Evolutionary conservation across 805 yeast species (phyloP).

Genomic region (Yamadazyma insecticola): DNA sequence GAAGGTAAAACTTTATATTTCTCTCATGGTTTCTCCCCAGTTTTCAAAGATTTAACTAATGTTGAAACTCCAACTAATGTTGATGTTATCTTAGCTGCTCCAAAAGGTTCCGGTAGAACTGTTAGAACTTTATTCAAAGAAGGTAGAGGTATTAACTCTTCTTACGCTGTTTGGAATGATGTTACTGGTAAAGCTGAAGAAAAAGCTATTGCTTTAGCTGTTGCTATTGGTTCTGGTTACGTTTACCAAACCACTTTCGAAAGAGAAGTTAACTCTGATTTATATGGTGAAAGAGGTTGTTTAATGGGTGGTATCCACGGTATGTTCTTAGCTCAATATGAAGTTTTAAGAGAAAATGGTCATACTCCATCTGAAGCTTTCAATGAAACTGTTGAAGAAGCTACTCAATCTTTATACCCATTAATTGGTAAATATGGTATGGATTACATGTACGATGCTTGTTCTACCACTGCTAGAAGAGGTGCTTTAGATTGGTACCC

Average conservation of each 20-base stretch:
- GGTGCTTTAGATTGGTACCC: slow-evolving; percentile 99
- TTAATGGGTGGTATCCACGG: slow-evolving; percentile 99
- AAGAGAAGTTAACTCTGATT: slow-evolving; percentile 97
- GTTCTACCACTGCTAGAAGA: slow-evolving; percentile 99
- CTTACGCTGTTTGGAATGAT: slow-evolving; percentile 99
- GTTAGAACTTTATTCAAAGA: slow-evolving; percentile 99
- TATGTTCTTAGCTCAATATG: slow-evolving; percentile 99
- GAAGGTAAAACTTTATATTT: slow-evolving; percentile 98
- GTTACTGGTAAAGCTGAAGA: slow-evolving; percentile 99
- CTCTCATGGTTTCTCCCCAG: slow-evolving; percentile 99
- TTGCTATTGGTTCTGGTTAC: slow-evolving; percentile 99
- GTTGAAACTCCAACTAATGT: slow-evolving; percentile 93
- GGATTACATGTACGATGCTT: slow-evolving; percentile 99
- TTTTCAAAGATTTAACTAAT: slow-evolving; percentile 94
- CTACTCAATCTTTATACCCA: slow-evolving; percentile 99
- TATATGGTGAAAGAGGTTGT: slow-evolving; percentile 99
- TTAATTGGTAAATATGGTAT: slow-evolving; percentile 98
- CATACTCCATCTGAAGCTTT: slow-evolving; percentile 99
- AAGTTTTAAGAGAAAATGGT: slow-evolving; percentile 98
- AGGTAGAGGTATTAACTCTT: slow-evolving; percentile 99
- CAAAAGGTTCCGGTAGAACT: slow-evolving; percentile 99
- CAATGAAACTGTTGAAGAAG: slow-evolving; percentile 99
- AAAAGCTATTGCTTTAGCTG: slow-evolving; percentile 97
- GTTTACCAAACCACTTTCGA: slow-evolving; percentile 99
- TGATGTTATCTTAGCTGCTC: slow-evolving; percentile 98